These are phyloP conservation scores for Gossypium thurberi DNA, from an alignment of 345 rosid species.

Conservation along the genomic window DNA sequence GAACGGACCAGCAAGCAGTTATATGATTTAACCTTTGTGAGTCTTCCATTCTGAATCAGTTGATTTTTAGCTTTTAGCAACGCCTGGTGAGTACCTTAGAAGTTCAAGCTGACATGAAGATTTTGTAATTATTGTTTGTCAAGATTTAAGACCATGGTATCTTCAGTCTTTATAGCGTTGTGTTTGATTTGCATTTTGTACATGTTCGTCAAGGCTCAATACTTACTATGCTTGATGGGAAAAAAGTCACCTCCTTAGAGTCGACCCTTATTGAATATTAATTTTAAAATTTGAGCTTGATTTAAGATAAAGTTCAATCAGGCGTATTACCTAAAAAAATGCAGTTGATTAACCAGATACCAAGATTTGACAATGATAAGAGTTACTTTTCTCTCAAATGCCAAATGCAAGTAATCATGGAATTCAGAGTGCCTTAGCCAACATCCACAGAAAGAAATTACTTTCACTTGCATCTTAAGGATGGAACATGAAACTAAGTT, in stretches of 20 bases:
- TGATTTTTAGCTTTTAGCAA: not conserved
- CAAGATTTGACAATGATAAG: not conserved
- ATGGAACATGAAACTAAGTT: not conserved
- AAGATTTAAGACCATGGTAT: not conserved
- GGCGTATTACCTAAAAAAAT: no score
- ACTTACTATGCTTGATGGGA: not conserved
- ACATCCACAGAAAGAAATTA: not conserved
- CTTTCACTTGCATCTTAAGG: not conserved
- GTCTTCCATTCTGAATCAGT: not conserved
- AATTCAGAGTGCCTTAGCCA: not conserved
- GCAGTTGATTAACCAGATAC: no score
- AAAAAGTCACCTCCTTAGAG: not conserved
- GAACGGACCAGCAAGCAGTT: not conserved
- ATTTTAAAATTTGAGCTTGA: not conserved
- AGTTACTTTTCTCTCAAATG: not conserved
- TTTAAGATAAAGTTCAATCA: not conserved
- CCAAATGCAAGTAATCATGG: not conserved
- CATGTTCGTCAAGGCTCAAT: not conserved
- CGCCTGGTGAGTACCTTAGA: not conserved
- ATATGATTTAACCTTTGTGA: not conserved
- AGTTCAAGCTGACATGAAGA: not conserved
- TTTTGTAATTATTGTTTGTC: not conserved
- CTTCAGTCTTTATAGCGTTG: no score
- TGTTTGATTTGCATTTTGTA: not conserved
- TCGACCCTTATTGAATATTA: not conserved